Base-by-base conservation (phyloP, 116 monocot genomes). In the Dioscorea cayenensis region DNA sequence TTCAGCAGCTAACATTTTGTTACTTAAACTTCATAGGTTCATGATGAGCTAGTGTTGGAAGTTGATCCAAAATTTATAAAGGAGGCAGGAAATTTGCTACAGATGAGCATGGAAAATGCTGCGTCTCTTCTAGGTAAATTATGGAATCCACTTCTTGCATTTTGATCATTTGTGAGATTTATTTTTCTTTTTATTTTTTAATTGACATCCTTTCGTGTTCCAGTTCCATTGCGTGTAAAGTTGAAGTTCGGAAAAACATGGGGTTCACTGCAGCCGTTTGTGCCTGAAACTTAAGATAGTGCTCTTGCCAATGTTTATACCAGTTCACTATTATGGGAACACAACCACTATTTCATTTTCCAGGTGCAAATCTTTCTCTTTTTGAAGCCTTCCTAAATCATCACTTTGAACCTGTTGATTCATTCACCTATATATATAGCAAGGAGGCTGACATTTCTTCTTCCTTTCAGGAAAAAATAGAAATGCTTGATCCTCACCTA, bases 11-110 rank as follows among this genome's bases (percentile, higher is more conserved):
- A 32, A 32, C 32, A 32, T 32, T 32, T 32, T 32, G 10, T 50
- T 52, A 13, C 19, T 7, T 2, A 16, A 32, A 23, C 14, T 60
- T 49, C 4, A 2, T 32, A 99, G 99, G 99, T 99, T 49, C 99
- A 99, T 78, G 99, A 99, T 81, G 99, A 99, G 74, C 51, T 99
- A 72, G 87, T 99, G n/a, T 69, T 94, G 43, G 99, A 99, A 91
- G 87, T 83, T 72, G 85, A 91, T 75, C 87, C 94, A 17, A 66
- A 66, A 51, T 36, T 89, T 5, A 61, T 81, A 60, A 76, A 69
- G 51, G 87, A 89, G 66, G 94, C 94, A 58, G 85, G 71, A 73
- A 77, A 20, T 63, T 79, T 99, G 52, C 80, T 99, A 70, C 73
- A 87, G 74, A 81, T 62, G 62, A 70, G 85, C 82, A 99, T 99